Evolutionary conservation across 2,329 filamentous ascomycete genomes (phyloP).

Genomic region (Claviceps sp.): DNA sequence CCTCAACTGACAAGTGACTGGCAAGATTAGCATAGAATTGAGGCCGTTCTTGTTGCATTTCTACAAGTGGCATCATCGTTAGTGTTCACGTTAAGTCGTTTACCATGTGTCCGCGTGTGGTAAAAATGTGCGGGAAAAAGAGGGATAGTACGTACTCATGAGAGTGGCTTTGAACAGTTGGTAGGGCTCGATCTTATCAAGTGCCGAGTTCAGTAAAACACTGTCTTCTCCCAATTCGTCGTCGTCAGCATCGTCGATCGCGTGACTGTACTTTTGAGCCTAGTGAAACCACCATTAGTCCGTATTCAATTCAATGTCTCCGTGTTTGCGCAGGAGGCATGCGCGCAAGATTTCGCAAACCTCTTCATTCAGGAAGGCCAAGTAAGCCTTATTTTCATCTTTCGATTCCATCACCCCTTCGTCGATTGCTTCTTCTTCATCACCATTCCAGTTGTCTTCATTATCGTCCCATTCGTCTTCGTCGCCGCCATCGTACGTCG

Average conservation of each 20-base stretch:
- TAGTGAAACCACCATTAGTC: constrained; percentile 17
- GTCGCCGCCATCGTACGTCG: constrained; percentile 49
- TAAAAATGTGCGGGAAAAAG: neutral
- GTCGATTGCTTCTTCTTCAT: constrained; percentile 52
- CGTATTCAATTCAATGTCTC: neutral
- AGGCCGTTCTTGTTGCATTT: constrained; percentile 80
- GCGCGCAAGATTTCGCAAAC: constrained; percentile 28
- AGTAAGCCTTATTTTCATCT: constrained; percentile 85
- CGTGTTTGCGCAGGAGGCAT: neutral
- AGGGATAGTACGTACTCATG: constrained; percentile 49
- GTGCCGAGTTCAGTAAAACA: constrained; percentile 78
- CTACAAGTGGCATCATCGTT: constrained; percentile 28
- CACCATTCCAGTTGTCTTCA: constrained; percentile 65
- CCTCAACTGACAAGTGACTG: constrained; percentile 62
- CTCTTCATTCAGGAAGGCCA: constrained; percentile 92
- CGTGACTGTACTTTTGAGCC: constrained; percentile 71
- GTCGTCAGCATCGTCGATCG: constrained; percentile 56
- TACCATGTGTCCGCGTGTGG: neutral
- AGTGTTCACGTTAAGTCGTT: neutral
- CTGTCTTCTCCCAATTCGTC: constrained; percentile 90
- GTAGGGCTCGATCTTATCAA: constrained; percentile 94
- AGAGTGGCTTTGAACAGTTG: constrained; percentile 73
- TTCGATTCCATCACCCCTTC: constrained; percentile 56
- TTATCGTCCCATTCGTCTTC: constrained; percentile 78
- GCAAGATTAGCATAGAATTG: constrained; percentile 75